Conservation (phyloP, 2,329 filamentous ascomycete genomes). For the Ascochyta koolunga region DNA sequence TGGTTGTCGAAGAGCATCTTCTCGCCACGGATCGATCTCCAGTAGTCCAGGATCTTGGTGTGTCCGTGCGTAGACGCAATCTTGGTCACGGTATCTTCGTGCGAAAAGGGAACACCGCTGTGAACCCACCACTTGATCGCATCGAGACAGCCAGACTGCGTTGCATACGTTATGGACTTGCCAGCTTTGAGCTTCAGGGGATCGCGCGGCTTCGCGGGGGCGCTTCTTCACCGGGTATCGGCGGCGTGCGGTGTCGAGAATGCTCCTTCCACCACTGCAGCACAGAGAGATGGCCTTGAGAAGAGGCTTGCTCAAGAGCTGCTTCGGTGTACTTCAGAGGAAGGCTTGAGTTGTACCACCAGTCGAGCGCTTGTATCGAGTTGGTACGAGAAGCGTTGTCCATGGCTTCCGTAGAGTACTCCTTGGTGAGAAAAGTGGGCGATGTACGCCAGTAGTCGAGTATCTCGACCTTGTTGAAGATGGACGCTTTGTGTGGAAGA, state of each 20-base stretch:
- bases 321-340: slow-evolving; percentile 84
- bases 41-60: slow-evolving; percentile 81
- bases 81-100: slow-evolving; percentile 82
- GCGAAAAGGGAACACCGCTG: slow-evolving; percentile 77
- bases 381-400: slow-evolving; percentile 87
- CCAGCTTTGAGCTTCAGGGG: slow-evolving; percentile 74
- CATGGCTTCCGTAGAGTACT: slow-evolving; percentile 83
- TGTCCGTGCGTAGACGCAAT: slow-evolving; percentile 85
- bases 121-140: slow-evolving; percentile 88
- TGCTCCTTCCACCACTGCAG: slow-evolving; percentile 92
- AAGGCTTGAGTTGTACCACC: slow-evolving; percentile 85
- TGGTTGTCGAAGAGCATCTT: slow-evolving; percentile 83
- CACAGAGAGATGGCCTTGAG: slow-evolving; percentile 81
- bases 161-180: slow-evolving; percentile 81
- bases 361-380: slow-evolving; percentile 83
- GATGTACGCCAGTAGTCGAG: slow-evolving; percentile 91
- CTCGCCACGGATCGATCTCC: slow-evolving; percentile 75
- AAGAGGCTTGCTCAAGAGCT: slow-evolving; percentile 85
- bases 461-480: slow-evolving; percentile 83
- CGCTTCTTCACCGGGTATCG: slow-evolving; percentile 23
- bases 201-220: slow-evolving; percentile 20
- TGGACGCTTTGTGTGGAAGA: slow-evolving; percentile 85
- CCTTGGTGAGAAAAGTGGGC: slow-evolving; percentile 80
- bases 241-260: slow-evolving; percentile 52
- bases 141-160: slow-evolving; percentile 78